Percentiles rank a stretch among this genome's conserved stretches.
phyloP scores from a whole-genome alignment of 2,329 filamentous ascomycete species.

The Thelonectria blattea region DNA sequence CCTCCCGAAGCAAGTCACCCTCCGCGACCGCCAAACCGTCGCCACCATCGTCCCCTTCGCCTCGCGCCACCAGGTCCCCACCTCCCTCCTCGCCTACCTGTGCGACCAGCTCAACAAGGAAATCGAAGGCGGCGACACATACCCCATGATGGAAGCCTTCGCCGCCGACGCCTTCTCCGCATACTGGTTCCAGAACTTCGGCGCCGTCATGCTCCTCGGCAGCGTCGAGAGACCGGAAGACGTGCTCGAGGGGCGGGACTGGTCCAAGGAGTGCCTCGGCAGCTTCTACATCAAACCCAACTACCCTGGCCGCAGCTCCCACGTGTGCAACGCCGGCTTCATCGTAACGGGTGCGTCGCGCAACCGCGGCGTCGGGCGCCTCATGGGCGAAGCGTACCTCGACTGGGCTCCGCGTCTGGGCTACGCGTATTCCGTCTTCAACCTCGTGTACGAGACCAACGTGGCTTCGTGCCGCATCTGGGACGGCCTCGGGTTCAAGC shows the following conservation, averaged over 20 bases:
- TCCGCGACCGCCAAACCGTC: slow-evolving; percentile 82
- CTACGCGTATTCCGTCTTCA: slow-evolving; percentile 93
- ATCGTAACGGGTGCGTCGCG: slow-evolving; percentile 75
- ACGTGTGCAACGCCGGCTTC: slow-evolving; percentile 87
- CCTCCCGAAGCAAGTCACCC: slow-evolving; percentile 75
- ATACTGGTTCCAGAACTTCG: slow-evolving; percentile 94
- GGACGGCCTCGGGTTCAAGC: slow-evolving; percentile 91
- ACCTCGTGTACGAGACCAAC: slow-evolving; percentile 93
- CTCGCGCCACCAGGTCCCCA: slow-evolving; percentile 77
- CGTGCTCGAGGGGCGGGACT: slow-evolving; percentile 67
- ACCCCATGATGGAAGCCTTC: slow-evolving; percentile 85
- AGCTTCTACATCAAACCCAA: slow-evolving; percentile 96
- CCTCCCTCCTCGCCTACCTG: slow-evolving; percentile 76
- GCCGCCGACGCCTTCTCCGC: slow-evolving; percentile 73
- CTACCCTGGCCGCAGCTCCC: slow-evolving; percentile 87
- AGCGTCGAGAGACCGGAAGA: slow-evolving; percentile 70
- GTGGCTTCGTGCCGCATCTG: slow-evolving; percentile 88
- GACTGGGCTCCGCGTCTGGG: slow-evolving; percentile 82
- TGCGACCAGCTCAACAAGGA: slow-evolving; percentile 86
- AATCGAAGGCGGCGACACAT: slow-evolving; percentile 90
- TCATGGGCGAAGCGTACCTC: slow-evolving; percentile 79
- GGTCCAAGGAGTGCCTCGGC: slow-evolving; percentile 81
- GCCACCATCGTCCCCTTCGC: slow-evolving; percentile 85
- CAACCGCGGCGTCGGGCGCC: slow-evolving; percentile 74
- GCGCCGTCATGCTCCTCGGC: slow-evolving; percentile 84